A percentile compares a stretch with the other conserved stretches of the same genome.
Evolutionary conservation across 306 rosid genomes (phyloP).

Genomic region (Hippophae tibetana): DNA sequence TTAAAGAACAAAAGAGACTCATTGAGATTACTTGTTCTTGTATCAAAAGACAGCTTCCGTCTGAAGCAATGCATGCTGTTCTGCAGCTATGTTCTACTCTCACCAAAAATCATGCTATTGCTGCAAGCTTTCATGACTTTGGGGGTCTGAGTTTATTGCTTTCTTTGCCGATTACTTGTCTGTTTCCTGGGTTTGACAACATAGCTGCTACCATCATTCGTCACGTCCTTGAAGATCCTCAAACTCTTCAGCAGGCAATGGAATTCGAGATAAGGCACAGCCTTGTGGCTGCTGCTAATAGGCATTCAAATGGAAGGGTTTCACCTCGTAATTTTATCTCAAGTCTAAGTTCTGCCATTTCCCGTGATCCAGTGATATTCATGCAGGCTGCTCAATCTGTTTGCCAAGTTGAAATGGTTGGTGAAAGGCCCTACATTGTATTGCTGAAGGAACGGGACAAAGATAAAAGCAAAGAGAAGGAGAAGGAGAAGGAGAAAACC

Average conservation of each 20-base stretch:
- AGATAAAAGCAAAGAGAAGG: constrained; percentile 77
- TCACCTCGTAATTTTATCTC: constrained; percentile 72
- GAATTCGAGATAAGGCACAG: constrained; percentile 88
- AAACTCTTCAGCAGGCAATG: constrained; percentile 99
- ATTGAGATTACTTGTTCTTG: constrained; percentile 80
- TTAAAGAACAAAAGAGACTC: constrained; percentile 67
- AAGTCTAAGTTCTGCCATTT: constrained; percentile 67
- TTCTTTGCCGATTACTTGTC: constrained; percentile 81
- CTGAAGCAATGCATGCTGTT: constrained; percentile 85
- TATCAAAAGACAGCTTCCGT: constrained; percentile 73
- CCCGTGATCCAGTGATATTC: constrained; percentile 75
- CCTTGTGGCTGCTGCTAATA: constrained; percentile 59
- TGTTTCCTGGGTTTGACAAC: constrained; percentile 88
- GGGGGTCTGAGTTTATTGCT: constrained; percentile 79
- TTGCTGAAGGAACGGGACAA: constrained; percentile 77
- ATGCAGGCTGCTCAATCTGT: constrained; percentile 93
- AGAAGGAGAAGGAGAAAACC: constrained; percentile 37
- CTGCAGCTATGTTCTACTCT: constrained; percentile 84
- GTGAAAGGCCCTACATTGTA: constrained; percentile 76
- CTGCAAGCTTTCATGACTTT: constrained; percentile 65
- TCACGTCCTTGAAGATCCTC: constrained; percentile 95
- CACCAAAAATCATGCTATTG: constrained; percentile 72
- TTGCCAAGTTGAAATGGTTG: constrained; percentile 91
- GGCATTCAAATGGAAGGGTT: constrained; percentile 87
- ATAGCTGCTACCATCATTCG: constrained; percentile 84